These are phyloP conservation scores for Teunomyces kruisii DNA, from an alignment of 805 yeast species.

Conservation along the genomic window DNA sequence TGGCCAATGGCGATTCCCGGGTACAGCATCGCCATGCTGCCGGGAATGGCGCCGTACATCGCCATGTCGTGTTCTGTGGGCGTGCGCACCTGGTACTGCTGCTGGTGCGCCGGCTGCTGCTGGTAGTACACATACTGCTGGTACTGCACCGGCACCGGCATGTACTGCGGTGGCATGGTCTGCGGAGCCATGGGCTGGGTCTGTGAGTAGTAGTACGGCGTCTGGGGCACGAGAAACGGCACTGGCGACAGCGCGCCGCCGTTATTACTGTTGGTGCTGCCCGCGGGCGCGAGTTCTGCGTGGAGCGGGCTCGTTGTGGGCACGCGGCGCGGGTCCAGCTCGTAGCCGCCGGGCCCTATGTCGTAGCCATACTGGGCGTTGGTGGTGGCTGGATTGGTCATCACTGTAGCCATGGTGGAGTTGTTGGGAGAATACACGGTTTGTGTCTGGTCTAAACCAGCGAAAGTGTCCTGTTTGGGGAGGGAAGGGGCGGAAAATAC, in stretches of 20 bases:
- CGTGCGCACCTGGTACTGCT: neutral
- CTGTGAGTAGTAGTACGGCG: constrained; percentile 1
- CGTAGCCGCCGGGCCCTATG: too few relatives aligned
- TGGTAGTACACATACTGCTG: constrained; percentile 3
- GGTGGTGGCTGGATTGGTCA: too few relatives aligned
- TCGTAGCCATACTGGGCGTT: too few relatives aligned
- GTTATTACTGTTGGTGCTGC: too few relatives aligned
- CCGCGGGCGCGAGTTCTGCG: too few relatives aligned
- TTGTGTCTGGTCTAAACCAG: too few relatives aligned
- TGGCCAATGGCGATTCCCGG: constrained; percentile 3
- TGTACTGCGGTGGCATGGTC: neutral
- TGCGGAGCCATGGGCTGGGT: neutral
- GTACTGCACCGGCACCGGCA: neutral
- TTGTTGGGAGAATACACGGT: too few relatives aligned
- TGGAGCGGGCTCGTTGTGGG: too few relatives aligned
- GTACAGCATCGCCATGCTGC: constrained; percentile 1
- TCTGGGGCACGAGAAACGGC: neutral
- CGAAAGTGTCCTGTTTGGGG: too few relatives aligned
- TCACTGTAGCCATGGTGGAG: too few relatives aligned
- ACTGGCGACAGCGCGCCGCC: neutral
- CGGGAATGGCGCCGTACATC: neutral
- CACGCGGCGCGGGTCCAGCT: too few relatives aligned
- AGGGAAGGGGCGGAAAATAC: too few relatives aligned
- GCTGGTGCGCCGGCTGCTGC: neutral
- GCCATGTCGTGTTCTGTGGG: neutral